Base-by-base conservation (phyloP, 2,329 filamentous ascomycete genomes). In the Neofusicoccum kwambonambiense region DNA sequence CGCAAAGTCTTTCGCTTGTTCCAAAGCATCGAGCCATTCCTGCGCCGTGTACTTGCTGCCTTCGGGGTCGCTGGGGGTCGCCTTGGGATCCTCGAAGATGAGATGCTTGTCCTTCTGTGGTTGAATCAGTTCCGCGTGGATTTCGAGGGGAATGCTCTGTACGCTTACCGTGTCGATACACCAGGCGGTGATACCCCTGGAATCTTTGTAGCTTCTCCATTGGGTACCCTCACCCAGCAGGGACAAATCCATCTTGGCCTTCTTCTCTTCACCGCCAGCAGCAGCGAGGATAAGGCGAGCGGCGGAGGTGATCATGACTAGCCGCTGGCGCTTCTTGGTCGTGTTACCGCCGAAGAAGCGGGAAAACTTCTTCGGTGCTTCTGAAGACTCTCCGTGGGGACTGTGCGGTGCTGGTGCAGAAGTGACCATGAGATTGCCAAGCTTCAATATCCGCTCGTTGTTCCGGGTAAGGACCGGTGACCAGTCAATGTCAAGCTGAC, bases 401-500 rank as follows among this genome's bases (percentile, higher is more conserved):
- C 88, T 91, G 72, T 91, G 90, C 9, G 90, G 85, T 62, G 93
- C 84, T 9, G 93, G 90, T 2, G 91, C 87, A 5, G 92, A 90
- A 44, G 91, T 84, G 7, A 99, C 93, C 77, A 93, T 86, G 68
- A 97, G 81, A 72, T 99, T 97, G 2, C 95, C 95, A 22, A 99
- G 83, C 76, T 96, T 97, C 68, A 99, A 78, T 70, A 99, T 99
- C 41, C 95, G 87, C 78, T 99, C 95, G 73, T 98, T 97, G 66
- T 88, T 89, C 72, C 89, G 89, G 9, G 91, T 97, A 64, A 99
- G 82, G 4, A 99, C 93, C 0, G 95, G 95, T 0, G 94, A 97
- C 95, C 95, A 99, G 78, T 99, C 95, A 65, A 99, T 96, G 74
- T 99, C 95, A 31, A 99, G 82, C 76, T 98, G 95, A 58, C 91